phyloP scores from a whole-genome alignment of 371 early-diverging fungal genomes.

The Mycotypha africana region DNA sequence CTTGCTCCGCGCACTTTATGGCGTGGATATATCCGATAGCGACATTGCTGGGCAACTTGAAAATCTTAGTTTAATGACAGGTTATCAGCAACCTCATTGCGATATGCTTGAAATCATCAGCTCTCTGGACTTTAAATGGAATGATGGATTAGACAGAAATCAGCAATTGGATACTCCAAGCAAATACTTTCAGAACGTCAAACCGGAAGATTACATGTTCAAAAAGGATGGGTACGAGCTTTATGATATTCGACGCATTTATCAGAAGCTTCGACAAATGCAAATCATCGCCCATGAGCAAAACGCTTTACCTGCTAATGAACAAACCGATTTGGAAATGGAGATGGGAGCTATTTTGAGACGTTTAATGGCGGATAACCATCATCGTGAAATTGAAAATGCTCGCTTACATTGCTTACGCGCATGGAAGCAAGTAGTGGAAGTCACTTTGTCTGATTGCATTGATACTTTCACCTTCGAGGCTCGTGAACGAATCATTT shows the following conservation, averaged over 20 bases:
- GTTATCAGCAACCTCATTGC: conserved; percentile 38
- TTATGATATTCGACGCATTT: conserved; percentile 61
- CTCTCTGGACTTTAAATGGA: conserved; percentile 47
- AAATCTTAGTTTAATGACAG: neutral
- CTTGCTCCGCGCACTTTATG: conserved; percentile 14
- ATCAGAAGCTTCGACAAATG: conserved; percentile 15
- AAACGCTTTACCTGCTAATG: conserved; percentile 20
- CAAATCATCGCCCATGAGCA: conserved; percentile 16
- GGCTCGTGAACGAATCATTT: conserved; percentile 50
- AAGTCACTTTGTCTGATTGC: conserved; percentile 66
- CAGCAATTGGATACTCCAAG: neutral
- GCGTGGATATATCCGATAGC: neutral
- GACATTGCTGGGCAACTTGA: neutral
- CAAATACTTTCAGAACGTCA: conserved; percentile 10
- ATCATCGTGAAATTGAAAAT: conserved; percentile 53
- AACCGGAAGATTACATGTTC: conserved; percentile 8
- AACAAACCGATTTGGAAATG: conserved; percentile 36
- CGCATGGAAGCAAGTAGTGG: conserved; percentile 82
- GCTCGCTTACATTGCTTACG: conserved; percentile 60
- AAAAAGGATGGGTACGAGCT: conserved; percentile 33
- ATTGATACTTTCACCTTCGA: conserved; percentile 55
- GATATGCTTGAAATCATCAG: conserved; percentile 45
- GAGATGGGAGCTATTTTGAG: conserved; percentile 50
- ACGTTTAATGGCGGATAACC: conserved; percentile 59
- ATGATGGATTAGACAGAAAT: conserved; percentile 23